A percentile compares a stretch with the other conserved stretches of the same genome.
Evolutionary conservation across 1,284 basidiomycete genomes (phyloP).

Genomic region (Trichosporon inkin): DNA sequence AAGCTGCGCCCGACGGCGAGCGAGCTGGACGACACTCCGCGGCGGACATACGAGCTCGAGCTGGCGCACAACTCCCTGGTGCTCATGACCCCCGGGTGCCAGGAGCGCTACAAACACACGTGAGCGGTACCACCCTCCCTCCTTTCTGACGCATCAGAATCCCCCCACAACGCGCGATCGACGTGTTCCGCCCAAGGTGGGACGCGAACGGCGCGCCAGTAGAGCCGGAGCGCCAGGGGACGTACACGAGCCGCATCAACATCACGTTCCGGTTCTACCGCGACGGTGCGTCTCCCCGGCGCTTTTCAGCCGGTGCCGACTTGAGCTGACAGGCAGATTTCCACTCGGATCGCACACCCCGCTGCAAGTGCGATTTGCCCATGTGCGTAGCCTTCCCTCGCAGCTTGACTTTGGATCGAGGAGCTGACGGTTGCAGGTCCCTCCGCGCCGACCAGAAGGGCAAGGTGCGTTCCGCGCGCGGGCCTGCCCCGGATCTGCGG

Average conservation of each 20-base stretch:
- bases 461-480: constrained; percentile 31
- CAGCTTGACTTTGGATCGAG: neutral
- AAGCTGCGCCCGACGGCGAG: constrained; percentile 57
- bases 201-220: constrained; percentile 30
- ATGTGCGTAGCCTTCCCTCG: constrained; percentile 47
- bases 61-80: constrained; percentile 78
- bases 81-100: constrained; percentile 89
- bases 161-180: constrained; percentile 69
- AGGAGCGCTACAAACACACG: constrained; percentile 75
- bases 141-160: constrained; percentile 48
- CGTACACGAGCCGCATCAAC: constrained; percentile 72
- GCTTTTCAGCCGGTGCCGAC: neutral
- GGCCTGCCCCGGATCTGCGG: neutral
- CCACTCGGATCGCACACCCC: constrained; percentile 56
- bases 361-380: constrained; percentile 75
- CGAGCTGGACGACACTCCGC: constrained; percentile 47
- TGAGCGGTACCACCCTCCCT: constrained; percentile 23
- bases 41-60: constrained; percentile 77
- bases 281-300: constrained; percentile 27
- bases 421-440: constrained; percentile 27
- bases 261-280: constrained; percentile 67
- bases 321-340: constrained; percentile 63
- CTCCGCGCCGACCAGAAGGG: constrained; percentile 51
- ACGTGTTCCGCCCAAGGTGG: constrained; percentile 65
- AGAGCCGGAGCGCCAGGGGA: constrained; percentile 34